phyloP scores from a whole-genome alignment of 1,284 basidiomycete species.

The Moesziomyces antarcticus region DNA sequence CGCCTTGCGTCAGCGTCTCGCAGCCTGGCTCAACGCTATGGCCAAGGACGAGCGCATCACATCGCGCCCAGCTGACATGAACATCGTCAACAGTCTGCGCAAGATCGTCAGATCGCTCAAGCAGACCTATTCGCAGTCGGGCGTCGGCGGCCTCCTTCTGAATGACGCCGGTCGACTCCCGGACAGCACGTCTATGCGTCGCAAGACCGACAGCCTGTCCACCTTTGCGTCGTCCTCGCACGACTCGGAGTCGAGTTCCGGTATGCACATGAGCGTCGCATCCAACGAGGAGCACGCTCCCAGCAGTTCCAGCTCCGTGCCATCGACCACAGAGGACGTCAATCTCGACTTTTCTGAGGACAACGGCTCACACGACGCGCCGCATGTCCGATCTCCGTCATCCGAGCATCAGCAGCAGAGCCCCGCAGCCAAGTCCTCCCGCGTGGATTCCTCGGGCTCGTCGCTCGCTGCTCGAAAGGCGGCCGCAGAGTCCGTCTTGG shows the following conservation, averaged over 20 bases:
- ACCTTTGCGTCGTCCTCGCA: constrained; percentile 27
- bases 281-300: constrained; percentile 15
- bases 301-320: constrained; percentile 10
- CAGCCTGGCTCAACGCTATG: constrained; percentile 55
- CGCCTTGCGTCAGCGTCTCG: constrained; percentile 45
- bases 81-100: constrained; percentile 52
- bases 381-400: constrained; percentile 11
- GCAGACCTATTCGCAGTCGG: constrained; percentile 48
- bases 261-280: constrained; percentile 1
- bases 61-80: constrained; percentile 42
- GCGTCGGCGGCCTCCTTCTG: constrained; percentile 50
- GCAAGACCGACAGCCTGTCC: constrained; percentile 38
- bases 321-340: constrained; percentile 32
- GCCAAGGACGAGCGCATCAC: constrained; percentile 38
- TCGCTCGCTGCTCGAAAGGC: constrained; percentile 35
- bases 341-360: constrained; percentile 40
- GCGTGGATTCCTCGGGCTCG: constrained; percentile 2
- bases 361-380: constrained; percentile 19
- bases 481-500: constrained; percentile 38
- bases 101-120: constrained; percentile 57
- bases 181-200: constrained; percentile 12
- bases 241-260: constrained; percentile 21
- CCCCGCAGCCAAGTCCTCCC: not conserved
- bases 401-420: constrained; percentile 2
- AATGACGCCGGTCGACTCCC: constrained; percentile 34